A percentile compares a stretch with the other conserved stretches of the same genome.
Conservation (phyloP, 2,329 filamentous ascomycete species). For the Hypoxylon sp. region DNA sequence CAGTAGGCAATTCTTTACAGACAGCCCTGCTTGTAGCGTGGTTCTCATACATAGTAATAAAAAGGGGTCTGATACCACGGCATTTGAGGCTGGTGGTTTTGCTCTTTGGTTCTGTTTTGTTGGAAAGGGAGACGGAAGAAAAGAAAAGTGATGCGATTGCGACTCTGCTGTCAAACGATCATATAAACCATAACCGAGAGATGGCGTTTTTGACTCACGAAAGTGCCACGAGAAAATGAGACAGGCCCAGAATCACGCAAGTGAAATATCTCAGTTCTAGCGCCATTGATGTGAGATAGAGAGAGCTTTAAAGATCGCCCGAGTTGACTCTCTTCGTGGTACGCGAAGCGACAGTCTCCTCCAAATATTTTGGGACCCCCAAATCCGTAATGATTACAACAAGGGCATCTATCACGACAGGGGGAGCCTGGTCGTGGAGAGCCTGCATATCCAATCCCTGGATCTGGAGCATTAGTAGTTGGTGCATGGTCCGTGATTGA, state of each 20-base stretch:
- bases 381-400: conserved; percentile 12
- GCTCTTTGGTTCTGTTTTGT: conserved; percentile 8
- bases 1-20: conserved; percentile 11
- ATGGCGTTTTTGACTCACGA: conserved; percentile 13
- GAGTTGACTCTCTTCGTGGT: conserved; percentile 13
- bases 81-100: conserved; percentile 11
- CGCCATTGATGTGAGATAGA: background rate
- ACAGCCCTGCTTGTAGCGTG: conserved; percentile 25
- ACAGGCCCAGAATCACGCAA: too few species aligned
- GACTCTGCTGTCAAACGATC: conserved; percentile 10
- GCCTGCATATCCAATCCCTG: conserved; percentile 36
- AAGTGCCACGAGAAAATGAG: conserved; percentile 32
- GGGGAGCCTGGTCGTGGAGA: conserved; percentile 23
- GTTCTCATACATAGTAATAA: conserved; percentile 23
- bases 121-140: conserved; percentile 14
- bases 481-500: conserved; percentile 31
- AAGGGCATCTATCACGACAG: conserved; percentile 28
- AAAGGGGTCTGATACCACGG: conserved; percentile 12
- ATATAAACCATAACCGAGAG: conserved; percentile 27
- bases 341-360: conserved; percentile 27
- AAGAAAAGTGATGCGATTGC: conserved; percentile 18
- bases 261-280: too few species aligned
- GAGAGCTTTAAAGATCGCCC: conserved; percentile 22
- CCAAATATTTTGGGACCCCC: conserved; percentile 1
- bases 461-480: conserved; percentile 31